Evolutionary conservation across 2,329 filamentous ascomycete species (phyloP).

Genomic region (Rhinocladiella similis): DNA sequence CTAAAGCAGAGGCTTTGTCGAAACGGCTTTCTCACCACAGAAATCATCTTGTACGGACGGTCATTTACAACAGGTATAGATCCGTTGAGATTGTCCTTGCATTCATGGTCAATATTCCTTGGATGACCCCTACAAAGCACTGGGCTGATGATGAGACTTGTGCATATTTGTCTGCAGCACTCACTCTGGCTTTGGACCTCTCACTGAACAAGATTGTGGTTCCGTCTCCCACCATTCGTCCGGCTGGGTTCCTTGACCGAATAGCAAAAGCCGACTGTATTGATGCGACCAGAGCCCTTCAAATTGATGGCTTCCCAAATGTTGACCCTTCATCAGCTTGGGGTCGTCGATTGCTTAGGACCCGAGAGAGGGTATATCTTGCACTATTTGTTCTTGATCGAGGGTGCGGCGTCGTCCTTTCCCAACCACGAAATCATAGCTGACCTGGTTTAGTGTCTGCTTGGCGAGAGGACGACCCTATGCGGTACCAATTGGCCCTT

Average conservation of each 20-base stretch:
- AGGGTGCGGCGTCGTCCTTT: constrained; percentile 46
- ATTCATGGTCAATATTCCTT: constrained; percentile 74
- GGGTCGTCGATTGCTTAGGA: constrained; percentile 62
- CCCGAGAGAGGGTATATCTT: constrained; percentile 69
- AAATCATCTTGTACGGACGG: constrained; percentile 61
- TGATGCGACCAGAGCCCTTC: constrained; percentile 64
- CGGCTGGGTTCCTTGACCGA: constrained; percentile 43
- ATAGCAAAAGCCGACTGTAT: constrained; percentile 69
- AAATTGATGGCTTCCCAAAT: constrained; percentile 67
- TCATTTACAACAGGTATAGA: constrained; percentile 62
- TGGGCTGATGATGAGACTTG: constrained; percentile 73
- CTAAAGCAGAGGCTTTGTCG: constrained; percentile 63
- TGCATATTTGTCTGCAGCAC: constrained; percentile 67
- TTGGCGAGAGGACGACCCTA: constrained; percentile 69
- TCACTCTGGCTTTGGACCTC: constrained; percentile 68
- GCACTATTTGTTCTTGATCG: constrained; percentile 71
- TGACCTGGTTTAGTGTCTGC: constrained; percentile 54
- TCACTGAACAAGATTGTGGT: constrained; percentile 69
- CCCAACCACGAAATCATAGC: neutral
- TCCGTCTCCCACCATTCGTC: constrained; percentile 52
- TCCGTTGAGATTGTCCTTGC: constrained; percentile 74
- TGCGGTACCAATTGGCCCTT: constrained; percentile 65
- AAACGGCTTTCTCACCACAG: constrained; percentile 66
- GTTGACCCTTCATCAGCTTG: constrained; percentile 61
- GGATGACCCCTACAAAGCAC: constrained; percentile 69